phyloP scores from a whole-genome alignment of 352 stramenopile species.

The Aphanomyces stellatus region DNA sequence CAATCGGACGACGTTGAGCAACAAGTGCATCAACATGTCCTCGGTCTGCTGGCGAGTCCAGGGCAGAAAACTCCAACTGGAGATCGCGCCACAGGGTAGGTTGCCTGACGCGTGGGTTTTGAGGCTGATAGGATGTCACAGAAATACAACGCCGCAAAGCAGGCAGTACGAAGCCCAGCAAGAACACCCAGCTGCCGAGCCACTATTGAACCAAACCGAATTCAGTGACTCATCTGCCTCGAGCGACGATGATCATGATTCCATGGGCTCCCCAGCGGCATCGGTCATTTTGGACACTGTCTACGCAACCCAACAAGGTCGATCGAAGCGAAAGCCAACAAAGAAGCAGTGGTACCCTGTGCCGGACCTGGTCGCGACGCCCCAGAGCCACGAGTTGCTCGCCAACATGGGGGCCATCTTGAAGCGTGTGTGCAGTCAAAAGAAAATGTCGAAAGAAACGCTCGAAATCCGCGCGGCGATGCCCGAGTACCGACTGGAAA shows the following conservation, averaged over 20 bases:
- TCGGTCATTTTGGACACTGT: background rate
- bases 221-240: background rate
- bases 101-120: background rate
- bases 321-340: background rate
- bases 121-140: background rate
- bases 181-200: background rate
- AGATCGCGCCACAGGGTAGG: background rate
- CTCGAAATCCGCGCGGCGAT: conserved; percentile 78
- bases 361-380: background rate
- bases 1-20: too few species aligned
- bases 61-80: too few species aligned
- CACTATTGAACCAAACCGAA: background rate
- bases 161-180: background rate
- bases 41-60: too few species aligned
- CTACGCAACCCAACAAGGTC: background rate
- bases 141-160: background rate
- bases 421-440: conserved; percentile 51
- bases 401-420: conserved; percentile 41
- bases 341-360: background rate
- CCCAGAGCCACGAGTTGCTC: background rate
- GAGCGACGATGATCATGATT: background rate
- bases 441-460: conserved; percentile 65
- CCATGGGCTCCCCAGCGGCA: background rate
- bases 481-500: conserved; percentile 78
- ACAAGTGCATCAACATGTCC: too few species aligned